These are phyloP conservation scores for Auxenochlorella pyrenoidosa DNA, from an alignment of 139 green algal genomes.

Conservation along the genomic window DNA sequence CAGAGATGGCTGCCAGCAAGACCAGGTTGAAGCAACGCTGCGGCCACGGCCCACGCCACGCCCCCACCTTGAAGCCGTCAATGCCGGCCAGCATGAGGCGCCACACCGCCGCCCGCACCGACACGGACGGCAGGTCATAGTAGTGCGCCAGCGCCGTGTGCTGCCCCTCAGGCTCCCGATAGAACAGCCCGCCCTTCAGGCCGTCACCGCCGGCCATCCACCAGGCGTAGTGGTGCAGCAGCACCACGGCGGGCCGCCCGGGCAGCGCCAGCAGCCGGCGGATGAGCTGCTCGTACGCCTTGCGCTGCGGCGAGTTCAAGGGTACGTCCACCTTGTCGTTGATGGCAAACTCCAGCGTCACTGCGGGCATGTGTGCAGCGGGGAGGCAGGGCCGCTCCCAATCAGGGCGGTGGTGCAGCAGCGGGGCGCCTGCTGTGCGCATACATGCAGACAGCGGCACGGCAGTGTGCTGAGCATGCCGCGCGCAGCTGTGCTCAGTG, in stretches of 20 bases:
- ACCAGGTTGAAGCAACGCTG: neutral
- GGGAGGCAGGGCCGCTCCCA: too few species aligned
- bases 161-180: constrained; percentile 13
- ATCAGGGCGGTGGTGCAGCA: too few species aligned
- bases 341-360: constrained; percentile 3
- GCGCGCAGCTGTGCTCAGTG: too few species aligned
- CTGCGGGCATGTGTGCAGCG: neutral
- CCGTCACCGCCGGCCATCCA: neutral
- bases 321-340: neutral
- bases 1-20: neutral
- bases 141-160: neutral
- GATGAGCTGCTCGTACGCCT: neutral
- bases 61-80: neutral
- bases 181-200: neutral
- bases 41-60: too few species aligned
- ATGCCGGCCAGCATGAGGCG: constrained; percentile 13
- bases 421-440: too few species aligned
- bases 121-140: constrained; percentile 12
- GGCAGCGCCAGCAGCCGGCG: constrained; percentile 8
- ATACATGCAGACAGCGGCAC: too few species aligned
- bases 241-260: neutral
- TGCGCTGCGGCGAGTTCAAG: neutral
- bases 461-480: too few species aligned
- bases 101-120: constrained; percentile 2
- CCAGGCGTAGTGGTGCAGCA: constrained; percentile 28